These are phyloP conservation scores for Anisodus acutangulus DNA, from an alignment of 257 asterid species.

Conservation along the genomic window DNA sequence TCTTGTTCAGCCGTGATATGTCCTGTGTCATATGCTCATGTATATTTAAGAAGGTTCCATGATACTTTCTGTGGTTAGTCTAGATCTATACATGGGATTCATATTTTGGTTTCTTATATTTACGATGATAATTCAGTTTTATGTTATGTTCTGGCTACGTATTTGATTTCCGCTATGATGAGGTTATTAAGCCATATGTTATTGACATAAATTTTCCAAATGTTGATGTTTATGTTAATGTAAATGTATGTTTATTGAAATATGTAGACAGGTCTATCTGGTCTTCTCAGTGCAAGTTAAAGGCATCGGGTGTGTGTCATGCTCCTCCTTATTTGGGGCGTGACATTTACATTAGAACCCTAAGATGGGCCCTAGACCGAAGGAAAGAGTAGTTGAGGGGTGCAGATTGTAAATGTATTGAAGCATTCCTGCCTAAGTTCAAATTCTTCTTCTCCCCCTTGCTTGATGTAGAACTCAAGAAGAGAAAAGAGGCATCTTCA, in stretches of 20 bases:
- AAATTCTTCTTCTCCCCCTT: neutral
- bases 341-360: neutral
- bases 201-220: neutral
- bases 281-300: neutral
- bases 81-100: neutral
- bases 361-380: too few species aligned
- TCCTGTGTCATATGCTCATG: neutral
- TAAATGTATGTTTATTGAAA: neutral
- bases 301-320: neutral
- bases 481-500: neutral
- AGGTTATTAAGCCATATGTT: neutral
- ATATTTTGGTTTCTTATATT: conserved; percentile 1
- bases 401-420: neutral
- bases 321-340: neutral
- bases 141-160: neutral
- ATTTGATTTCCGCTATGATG: neutral
- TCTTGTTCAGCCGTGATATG: neutral
- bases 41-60: neutral
- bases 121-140: neutral
- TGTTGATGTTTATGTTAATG: too few species aligned
- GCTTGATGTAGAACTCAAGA: conserved; percentile 17
- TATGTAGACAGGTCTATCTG: neutral
- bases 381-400: neutral
- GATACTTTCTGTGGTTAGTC: neutral
- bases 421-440: neutral